Percentiles rank a stretch among this genome's conserved stretches.
Conservation (phyloP, 2,329 filamentous ascomycete species). For the Stemphylium vesicarium region DNA sequence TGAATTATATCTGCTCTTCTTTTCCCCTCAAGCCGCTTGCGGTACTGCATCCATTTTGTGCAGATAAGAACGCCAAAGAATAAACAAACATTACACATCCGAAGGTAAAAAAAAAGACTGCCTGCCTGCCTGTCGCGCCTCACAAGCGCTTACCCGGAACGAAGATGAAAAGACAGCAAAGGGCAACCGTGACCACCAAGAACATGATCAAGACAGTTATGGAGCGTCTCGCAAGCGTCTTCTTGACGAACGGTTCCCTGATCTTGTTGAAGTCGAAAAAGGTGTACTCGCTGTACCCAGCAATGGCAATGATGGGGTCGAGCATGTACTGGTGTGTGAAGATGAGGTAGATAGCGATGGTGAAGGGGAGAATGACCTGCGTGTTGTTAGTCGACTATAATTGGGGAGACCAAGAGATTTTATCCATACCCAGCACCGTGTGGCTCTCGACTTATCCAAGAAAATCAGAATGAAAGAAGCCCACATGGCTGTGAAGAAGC, state of each 20-base stretch:
- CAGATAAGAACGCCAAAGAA: constrained; percentile 21
- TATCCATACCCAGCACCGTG: constrained; percentile 80
- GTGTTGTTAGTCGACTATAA: background rate
- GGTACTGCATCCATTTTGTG: constrained; percentile 5
- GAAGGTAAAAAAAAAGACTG: constrained; percentile 7
- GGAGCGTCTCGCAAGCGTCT: constrained; percentile 81
- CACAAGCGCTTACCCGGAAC: constrained; percentile 86
- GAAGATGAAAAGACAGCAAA: constrained; percentile 90
- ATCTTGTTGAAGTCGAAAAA: constrained; percentile 90
- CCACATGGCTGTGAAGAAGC: constrained; percentile 94
- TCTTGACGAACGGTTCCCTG: constrained; percentile 88
- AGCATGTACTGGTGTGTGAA: constrained; percentile 92
- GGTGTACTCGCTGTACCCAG: constrained; percentile 95
- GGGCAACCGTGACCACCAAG: constrained; percentile 75
- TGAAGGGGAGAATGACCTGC: constrained; percentile 85
- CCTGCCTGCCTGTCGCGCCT: background rate
- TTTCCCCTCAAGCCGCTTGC: constrained; percentile 1
- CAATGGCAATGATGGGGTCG: constrained; percentile 85
- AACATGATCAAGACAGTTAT: constrained; percentile 81
- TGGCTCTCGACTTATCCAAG: constrained; percentile 74
- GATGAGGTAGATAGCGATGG: constrained; percentile 77
- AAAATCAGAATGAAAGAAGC: constrained; percentile 92
- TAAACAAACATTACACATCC: constrained; percentile 30
- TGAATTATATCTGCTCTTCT: constrained; percentile 11
- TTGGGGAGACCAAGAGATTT: background rate